Evolutionary conservation across 2,329 filamentous ascomycete genomes (phyloP), one percentile per base, ranked within the genome.

Genomic region (Epichloe elymi): DNA sequence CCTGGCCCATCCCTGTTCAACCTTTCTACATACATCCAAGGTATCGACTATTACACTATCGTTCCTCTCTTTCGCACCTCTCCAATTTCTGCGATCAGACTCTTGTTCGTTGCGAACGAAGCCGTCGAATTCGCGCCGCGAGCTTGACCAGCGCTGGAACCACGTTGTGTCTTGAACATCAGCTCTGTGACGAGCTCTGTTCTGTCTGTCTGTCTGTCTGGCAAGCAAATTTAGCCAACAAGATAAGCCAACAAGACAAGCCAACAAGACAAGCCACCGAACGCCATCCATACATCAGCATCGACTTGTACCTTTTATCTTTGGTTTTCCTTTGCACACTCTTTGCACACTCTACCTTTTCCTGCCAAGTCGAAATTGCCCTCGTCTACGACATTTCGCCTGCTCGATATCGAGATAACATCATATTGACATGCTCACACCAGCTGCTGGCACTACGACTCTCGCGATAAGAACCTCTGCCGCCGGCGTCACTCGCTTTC

Each of bases 1-100:
- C 35, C 49, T 50, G 46, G 44, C 26, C 20, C 42, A 49, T 53
- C 46, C 51, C 51, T 53, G 51, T 41, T 42, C 45, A 23, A 23
- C 38, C 38, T 49, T 50, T 51, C 51, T 46, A 48, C 47, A 39
- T 38, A 48, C 47, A 39, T 38, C 37, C 48, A 35, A 50, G 41
- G 40, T 44, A 42, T 35, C 35, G 35, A 36, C 46, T 30, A 23
- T n/a, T 35, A 45, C 47, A 50, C 42, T 33, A 41, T 50, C 37
- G 47, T 55, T 48, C 41, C 30, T 51, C 40, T 45, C 45, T 49
- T 50, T 53, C 40, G 39, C 39, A 41, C 20, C 15, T 48, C n/a
- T 36, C 39, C 40, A 51, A 44, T 23, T 35, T 50, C n/a, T n/a
- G 40, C 51, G 40, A 41, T 46, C 26, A 36, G 30, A 50, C 37